A percentile compares a stretch with the other conserved stretches of the same genome.
These are phyloP conservation scores for Fusarium cyanostomum DNA, from an alignment of 2,329 filamentous ascomycete genomes.

Conservation along the genomic window DNA sequence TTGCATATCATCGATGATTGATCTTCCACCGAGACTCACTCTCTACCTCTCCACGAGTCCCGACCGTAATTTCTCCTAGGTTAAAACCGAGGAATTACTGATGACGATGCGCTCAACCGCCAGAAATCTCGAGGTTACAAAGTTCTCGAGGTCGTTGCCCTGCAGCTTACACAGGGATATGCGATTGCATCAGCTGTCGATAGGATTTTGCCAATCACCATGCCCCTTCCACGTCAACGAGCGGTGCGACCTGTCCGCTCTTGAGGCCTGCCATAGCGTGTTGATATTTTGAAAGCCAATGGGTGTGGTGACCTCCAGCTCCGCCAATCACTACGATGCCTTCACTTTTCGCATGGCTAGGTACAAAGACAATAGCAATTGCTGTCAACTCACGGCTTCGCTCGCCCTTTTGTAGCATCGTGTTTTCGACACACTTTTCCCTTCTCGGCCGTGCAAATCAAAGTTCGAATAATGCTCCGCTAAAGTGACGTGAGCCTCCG, in stretches of 20 bases:
- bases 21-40: not conserved
- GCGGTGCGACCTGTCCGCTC: not conserved
- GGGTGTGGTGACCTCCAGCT: conserved; percentile 3
- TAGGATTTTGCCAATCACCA: conserved; percentile 17
- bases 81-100: conserved; percentile 20
- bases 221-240: conserved; percentile 2
- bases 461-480: not conserved
- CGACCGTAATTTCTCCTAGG: conserved; percentile 12
- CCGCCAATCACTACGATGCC: conserved; percentile 18
- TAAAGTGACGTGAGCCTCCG: not conserved
- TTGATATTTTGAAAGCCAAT: conserved; percentile 22
- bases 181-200: not conserved
- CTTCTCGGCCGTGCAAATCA: not conserved
- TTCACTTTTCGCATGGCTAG: not conserved
- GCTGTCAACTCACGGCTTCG: not conserved
- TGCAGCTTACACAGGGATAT: conserved; percentile 5
- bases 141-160: conserved; percentile 1
- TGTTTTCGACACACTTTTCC: not conserved
- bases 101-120: conserved; percentile 8
- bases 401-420: not conserved
- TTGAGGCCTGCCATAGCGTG: not conserved
- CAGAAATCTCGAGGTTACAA: conserved; percentile 3
- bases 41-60: not conserved
- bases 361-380: conserved; percentile 2
- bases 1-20: conserved; percentile 19